Evolutionary conservation across 1,284 basidiomycete genomes (phyloP), one percentile per base, ranked within the genome.

Genomic region (Wallemia hederae): DNA sequence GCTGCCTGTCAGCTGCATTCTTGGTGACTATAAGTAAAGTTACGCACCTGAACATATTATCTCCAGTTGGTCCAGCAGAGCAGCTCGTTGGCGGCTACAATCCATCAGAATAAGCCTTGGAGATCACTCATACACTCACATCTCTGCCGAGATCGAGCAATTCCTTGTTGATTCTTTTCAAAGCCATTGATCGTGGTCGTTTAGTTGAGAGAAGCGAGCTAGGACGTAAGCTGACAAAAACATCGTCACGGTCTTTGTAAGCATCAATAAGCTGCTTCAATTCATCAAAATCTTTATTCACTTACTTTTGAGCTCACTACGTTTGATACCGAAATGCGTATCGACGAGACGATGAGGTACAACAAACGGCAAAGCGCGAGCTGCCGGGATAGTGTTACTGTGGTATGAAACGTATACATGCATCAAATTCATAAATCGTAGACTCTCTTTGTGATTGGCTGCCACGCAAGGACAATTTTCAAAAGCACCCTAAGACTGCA

Each of bases 101-200:
- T 63, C 87, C 88, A 17, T 31, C 7, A 7, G 7, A 31, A 17
- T 17, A 17, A 7, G 29, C 7, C 17, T 31, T 7, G 17, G 71
- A 96, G 88, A 77, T 96, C 90, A 73, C 86, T 78, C 77, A 96
- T 80, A 59, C 22, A 61, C 49, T 58, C 27, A 62, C 55, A 29
- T 57, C 49, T 27, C 55, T 59, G 60, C 55, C 19, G 26, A 63
- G 62, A 33, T 62, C 28, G 61, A 59, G 59, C 68, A 79, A 62
- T 64, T 89, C 90, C 83, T 92, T 94, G 84, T 90, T 92, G 77
- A 96, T 96, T 78, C 90, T 89, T 79, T 91, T 92, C 68, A 94
- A 78, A 70, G 90, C 89, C 90, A 92, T 94, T 66, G 39, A 22
- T 49, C 14, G 22, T 49, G 39, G 39, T 49, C 5, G 19, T 17